Percentiles rank a stretch among this genome's conserved stretches.
phyloP scores from a whole-genome alignment of 495 filamentous ascomycete species.

The Neurospora africana region DNA sequence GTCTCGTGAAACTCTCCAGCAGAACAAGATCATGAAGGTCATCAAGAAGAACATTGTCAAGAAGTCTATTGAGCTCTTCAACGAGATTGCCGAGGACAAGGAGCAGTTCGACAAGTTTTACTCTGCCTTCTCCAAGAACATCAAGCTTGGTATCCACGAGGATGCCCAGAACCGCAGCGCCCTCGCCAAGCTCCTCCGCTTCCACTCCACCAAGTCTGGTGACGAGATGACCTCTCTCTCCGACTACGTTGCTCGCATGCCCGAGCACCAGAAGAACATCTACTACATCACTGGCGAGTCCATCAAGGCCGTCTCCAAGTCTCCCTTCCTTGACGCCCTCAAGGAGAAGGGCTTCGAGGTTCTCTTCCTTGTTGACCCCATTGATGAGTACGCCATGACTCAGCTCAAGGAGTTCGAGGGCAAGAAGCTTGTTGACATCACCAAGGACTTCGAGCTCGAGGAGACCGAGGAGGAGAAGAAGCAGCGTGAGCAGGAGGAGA shows the following conservation, averaged over 20 bases:
- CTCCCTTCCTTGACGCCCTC: slow-evolving; percentile 96
- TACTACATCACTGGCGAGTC: slow-evolving; percentile 99
- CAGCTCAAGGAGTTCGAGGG: slow-evolving; percentile 99
- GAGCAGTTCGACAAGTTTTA: slow-evolving; percentile 99
- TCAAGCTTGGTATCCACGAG: slow-evolving; percentile 99
- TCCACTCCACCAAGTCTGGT: slow-evolving; percentile 96
- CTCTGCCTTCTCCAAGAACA: slow-evolving; percentile 98
- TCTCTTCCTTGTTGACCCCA: slow-evolving; percentile 97
- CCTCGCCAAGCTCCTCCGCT: slow-evolving; percentile 97
- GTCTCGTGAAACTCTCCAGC: slow-evolving; percentile 98
- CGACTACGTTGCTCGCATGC: slow-evolving; percentile 98
- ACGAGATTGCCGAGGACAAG: slow-evolving; percentile 96
- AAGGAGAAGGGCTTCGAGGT: slow-evolving; percentile 99
- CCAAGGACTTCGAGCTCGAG: slow-evolving; percentile 99
- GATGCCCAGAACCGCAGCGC: slow-evolving; percentile 90
- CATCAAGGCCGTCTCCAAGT: slow-evolving; percentile 94
- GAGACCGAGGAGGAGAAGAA: slow-evolving; percentile 99
- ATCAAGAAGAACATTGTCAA: slow-evolving; percentile 99
- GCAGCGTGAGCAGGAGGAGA: slow-evolving; percentile 89
- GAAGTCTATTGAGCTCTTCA: slow-evolving; percentile 99
- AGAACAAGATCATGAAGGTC: slow-evolving; percentile 99
- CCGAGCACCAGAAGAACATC: slow-evolving; percentile 99
- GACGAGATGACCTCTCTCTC: slow-evolving; percentile 88
- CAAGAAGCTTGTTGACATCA: slow-evolving; percentile 99
- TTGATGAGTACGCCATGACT: slow-evolving; percentile 99